These are phyloP conservation scores for Centella asiatica DNA, from an alignment of 129 eudicot species.

Conservation along the genomic window DNA sequence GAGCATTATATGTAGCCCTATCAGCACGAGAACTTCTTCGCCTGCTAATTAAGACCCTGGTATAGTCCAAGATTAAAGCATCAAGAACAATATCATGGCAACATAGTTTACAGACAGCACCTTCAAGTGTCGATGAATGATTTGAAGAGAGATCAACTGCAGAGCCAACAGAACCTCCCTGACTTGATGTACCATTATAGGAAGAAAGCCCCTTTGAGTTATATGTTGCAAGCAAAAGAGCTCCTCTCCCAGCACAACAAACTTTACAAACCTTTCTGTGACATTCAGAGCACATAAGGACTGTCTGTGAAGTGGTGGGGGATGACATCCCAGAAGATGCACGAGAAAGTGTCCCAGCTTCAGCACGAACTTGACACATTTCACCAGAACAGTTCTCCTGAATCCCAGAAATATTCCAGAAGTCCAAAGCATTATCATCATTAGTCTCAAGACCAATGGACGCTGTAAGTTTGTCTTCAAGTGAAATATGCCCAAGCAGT, in stretches of 20 bases:
- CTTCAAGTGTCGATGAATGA: constrained; percentile 48
- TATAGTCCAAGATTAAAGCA: constrained; percentile 74
- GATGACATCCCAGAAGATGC: constrained; percentile 29
- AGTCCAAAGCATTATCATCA: constrained; percentile 45
- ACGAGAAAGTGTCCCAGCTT: constrained; percentile 22
- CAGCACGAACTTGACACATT: constrained; percentile 71
- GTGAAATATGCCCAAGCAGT: constrained; percentile 56
- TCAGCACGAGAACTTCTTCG: constrained; percentile 63
- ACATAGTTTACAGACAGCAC: constrained; percentile 69
- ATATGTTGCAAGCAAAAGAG: constrained; percentile 47
- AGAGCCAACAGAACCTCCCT: constrained; percentile 37
- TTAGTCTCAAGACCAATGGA: constrained; percentile 62
- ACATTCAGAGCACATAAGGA: constrained; percentile 58
- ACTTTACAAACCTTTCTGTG: constrained; percentile 66
- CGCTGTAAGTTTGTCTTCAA: constrained; percentile 66
- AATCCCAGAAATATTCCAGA: constrained; percentile 73
- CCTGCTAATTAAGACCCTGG: constrained; percentile 64
- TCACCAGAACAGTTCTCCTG: constrained; percentile 69
- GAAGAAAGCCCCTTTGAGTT: constrained; percentile 34
- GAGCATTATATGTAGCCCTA: constrained; percentile 53
- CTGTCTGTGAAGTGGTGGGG: constrained; percentile 20
- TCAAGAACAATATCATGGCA: constrained; percentile 69
- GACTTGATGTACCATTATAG: constrained; percentile 31
- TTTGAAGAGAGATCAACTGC: constrained; percentile 38
- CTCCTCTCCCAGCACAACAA: constrained; percentile 96